Percentiles rank a stretch among this genome's conserved stretches.
phyloP scores from a whole-genome alignment of 2,329 filamentous ascomycete genomes.

The Neonectria punicea region DNA sequence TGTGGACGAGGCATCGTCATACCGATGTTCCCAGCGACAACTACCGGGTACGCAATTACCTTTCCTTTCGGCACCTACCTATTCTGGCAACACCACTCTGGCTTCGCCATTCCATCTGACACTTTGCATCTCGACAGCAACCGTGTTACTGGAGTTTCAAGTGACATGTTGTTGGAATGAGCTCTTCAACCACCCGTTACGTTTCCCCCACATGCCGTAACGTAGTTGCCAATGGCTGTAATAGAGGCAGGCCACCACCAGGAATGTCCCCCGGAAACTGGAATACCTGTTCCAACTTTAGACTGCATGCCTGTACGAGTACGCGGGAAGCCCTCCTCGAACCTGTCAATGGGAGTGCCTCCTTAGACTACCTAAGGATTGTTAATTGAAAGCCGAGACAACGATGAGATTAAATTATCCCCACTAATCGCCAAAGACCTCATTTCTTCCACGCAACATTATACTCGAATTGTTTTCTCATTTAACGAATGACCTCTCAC shows the following conservation, averaged over 20 bases:
- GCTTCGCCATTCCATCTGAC: not conserved
- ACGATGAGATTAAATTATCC: not conserved
- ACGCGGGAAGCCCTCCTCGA: not conserved
- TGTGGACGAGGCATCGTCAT: conserved; percentile 3
- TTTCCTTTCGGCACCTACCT: conserved; percentile 6
- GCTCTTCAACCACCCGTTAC: not conserved
- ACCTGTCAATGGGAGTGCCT: not conserved
- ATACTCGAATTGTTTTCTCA: not conserved
- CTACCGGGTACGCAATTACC: not conserved
- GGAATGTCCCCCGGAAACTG: not conserved
- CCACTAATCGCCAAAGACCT: not conserved
- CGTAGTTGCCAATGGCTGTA: not conserved
- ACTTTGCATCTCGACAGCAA: not conserved
- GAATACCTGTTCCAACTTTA: conserved; percentile 19
- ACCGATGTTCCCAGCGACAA: not conserved
- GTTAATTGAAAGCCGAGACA: not conserved
- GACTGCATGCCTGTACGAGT: not conserved
- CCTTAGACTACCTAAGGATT: too few relatives aligned
- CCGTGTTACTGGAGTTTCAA: not conserved
- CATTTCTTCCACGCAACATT: not conserved
- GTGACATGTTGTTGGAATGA: not conserved
- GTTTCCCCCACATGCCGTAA: not conserved
- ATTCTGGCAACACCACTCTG: not conserved
- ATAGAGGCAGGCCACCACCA: not conserved
- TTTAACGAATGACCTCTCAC: not conserved